Evolutionary conservation across 257 asterid genomes (phyloP).

Genomic region (Nicotiana tabacum): DNA sequence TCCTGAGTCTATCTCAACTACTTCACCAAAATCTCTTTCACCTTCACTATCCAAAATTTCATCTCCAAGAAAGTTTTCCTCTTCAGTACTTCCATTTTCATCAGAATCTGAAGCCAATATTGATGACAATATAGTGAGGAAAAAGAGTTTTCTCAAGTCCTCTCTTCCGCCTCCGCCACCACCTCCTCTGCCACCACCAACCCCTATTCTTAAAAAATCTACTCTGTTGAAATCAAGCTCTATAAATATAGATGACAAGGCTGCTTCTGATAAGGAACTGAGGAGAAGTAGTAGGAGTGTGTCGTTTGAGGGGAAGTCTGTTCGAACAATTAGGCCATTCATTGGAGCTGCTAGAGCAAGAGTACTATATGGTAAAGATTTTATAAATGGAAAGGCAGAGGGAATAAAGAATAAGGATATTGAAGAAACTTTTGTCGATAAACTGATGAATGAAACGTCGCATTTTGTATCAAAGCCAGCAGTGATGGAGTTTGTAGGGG

Average conservation of each 20-base stretch:
- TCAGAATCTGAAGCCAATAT: constrained; percentile 35
- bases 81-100: constrained; percentile 19
- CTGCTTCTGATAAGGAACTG: constrained; percentile 25
- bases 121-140: constrained; percentile 34
- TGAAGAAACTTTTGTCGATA: constrained; percentile 8
- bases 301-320: constrained; percentile 30
- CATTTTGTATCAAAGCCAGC: constrained; percentile 1
- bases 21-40: constrained; percentile 19
- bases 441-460: neutral
- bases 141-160: constrained; percentile 19
- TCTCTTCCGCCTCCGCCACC: constrained; percentile 45
- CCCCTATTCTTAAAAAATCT: constrained; percentile 25
- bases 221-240: constrained; percentile 35
- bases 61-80: constrained; percentile 16
- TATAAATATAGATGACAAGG: neutral
- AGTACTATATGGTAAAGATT: neutral
- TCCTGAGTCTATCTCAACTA: constrained; percentile 12
- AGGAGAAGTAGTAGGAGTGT: constrained; percentile 45
- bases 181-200: constrained; percentile 24
- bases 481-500: constrained; percentile 12
- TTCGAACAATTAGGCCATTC: constrained; percentile 27
- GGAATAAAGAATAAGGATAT: neutral
- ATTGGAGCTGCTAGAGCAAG: neutral
- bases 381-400: neutral
- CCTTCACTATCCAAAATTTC: constrained; percentile 3